Base-by-base conservation (phyloP, 2,329 filamentous ascomycete genomes). In the Phialocephala subalpina region DNA sequence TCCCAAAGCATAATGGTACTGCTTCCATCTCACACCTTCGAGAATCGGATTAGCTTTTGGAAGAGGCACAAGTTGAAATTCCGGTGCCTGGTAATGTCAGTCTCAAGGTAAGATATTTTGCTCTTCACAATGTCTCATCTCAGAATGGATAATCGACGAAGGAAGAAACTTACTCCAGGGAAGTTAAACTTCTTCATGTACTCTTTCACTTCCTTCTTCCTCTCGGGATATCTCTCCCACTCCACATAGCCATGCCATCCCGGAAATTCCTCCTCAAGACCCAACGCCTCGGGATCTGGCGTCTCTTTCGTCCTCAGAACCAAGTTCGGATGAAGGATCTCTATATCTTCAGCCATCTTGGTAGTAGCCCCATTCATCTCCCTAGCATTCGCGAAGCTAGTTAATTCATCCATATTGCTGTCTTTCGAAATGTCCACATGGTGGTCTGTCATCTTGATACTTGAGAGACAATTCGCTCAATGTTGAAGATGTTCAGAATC, bases 171-270 rank as follows among this genome's bases (percentile, higher is more conserved):
- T 38, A 33, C 47, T 25, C 36, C 70, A 14, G 55, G 68, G 64
- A 18, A 74, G 3, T 45, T 25, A 67, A 60, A 69, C 47, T 38
- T 59, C 38, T 22, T 58, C 22, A 14, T 42, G 12, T 42, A 42
- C 36, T 59, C 20, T 38, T 60, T 60, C 4, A 58, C 64, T 53
- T 52, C 63, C 36, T 42, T 67, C 65, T 90, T 90, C 76, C 90
- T 91, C 57, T 90, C 87, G 0, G 90, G 89, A 62, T 91, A 89
- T 14, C 86, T 82, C 73, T 91, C 89, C 89, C 89, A 91, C 72
- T 91, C 89, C 9, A 92, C 81, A 67, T 90, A 92, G 45, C 65
- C 59, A 38, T 38, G 35, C 58, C 58, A 60, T 1, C 58, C 58
- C 5, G 36, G 36, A 12, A 60, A 47, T 16, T 60, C 58, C 16